Evolutionary conservation across 2,329 filamentous ascomycete species (phyloP).

Genomic region (Sarocladium oryzae): DNA sequence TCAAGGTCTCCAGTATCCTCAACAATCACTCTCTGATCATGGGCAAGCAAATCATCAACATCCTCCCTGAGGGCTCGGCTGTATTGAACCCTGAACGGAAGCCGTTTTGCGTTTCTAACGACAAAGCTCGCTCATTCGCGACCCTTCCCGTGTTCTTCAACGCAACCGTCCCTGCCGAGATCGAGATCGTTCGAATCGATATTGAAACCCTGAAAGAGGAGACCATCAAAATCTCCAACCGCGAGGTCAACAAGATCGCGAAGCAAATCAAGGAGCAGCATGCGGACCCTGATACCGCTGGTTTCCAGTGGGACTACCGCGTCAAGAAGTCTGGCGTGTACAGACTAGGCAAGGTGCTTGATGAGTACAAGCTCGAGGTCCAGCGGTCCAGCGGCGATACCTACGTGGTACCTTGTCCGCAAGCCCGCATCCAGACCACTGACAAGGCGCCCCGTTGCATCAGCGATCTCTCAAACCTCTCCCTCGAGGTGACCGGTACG

Average conservation of each 20-base stretch:
- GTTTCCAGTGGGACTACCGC: constrained; percentile 63
- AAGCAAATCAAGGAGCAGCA: constrained; percentile 61
- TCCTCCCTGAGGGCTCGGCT: constrained; percentile 91
- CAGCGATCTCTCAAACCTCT: constrained; percentile 80
- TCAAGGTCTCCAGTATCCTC: constrained; percentile 80
- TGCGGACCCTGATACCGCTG: constrained; percentile 51
- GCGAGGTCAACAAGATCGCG: constrained; percentile 68
- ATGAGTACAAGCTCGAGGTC: constrained; percentile 91
- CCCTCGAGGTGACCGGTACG: constrained; percentile 77
- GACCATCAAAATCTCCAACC: constrained; percentile 65
- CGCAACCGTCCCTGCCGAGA: constrained; percentile 79
- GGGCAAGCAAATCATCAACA: constrained; percentile 96
- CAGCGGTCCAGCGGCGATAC: constrained; percentile 70
- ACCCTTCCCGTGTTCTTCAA: constrained; percentile 86
- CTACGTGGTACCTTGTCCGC: constrained; percentile 80
- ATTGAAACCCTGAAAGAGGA: constrained; percentile 76
- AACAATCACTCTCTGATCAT: constrained; percentile 92
- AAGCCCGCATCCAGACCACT: constrained; percentile 62
- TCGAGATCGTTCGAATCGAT: constrained; percentile 84
- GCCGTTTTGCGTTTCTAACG: constrained; percentile 71
- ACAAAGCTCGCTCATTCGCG: constrained; percentile 50
- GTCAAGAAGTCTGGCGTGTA: constrained; percentile 88
- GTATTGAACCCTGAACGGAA: constrained; percentile 74
- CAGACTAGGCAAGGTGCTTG: constrained; percentile 74
- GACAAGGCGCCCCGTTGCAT: constrained; percentile 65